phyloP scores from a whole-genome alignment of 441 rosid species.

The Melastoma candidum region DNA sequence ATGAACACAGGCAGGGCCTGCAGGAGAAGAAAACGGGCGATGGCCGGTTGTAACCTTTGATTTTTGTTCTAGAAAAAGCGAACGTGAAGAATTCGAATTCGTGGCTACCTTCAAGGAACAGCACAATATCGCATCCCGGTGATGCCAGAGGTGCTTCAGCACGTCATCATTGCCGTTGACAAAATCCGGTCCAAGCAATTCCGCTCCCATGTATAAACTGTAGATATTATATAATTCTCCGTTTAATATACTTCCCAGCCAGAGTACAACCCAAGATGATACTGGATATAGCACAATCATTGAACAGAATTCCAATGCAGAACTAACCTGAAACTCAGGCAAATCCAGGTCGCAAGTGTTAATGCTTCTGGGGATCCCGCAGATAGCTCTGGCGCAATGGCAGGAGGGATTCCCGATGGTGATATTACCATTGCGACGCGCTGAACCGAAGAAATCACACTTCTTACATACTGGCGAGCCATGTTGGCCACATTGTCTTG shows the following conservation, averaged over 20 bases:
- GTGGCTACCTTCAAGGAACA: conserved; percentile 68
- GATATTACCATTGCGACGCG: conserved; percentile 94
- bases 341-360: conserved; percentile 80
- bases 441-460: conserved; percentile 92
- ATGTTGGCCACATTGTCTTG: conserved; percentile 90
- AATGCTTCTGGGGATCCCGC: conserved; percentile 87
- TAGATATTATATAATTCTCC: background rate
- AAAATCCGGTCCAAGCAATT: conserved; percentile 52
- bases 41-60: background rate
- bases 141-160: conserved; percentile 75
- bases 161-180: conserved; percentile 32
- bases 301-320: background rate
- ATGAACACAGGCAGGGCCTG: conserved; percentile 75
- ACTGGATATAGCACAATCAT: conserved; percentile 2
- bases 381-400: conserved; percentile 52
- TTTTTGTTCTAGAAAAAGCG: no score
- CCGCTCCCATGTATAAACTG: conserved; percentile 62
- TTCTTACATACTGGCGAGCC: conserved; percentile 92
- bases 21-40: conserved; percentile 15
- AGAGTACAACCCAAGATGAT: conserved; percentile 1
- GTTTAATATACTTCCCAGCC: no score
- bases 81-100: background rate
- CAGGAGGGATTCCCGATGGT: conserved; percentile 64
- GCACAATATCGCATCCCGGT: conserved; percentile 77
- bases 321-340: conserved; percentile 66